Conservation (phyloP, 2,329 filamentous ascomycete genomes). For the Aspergillus sp. region DNA sequence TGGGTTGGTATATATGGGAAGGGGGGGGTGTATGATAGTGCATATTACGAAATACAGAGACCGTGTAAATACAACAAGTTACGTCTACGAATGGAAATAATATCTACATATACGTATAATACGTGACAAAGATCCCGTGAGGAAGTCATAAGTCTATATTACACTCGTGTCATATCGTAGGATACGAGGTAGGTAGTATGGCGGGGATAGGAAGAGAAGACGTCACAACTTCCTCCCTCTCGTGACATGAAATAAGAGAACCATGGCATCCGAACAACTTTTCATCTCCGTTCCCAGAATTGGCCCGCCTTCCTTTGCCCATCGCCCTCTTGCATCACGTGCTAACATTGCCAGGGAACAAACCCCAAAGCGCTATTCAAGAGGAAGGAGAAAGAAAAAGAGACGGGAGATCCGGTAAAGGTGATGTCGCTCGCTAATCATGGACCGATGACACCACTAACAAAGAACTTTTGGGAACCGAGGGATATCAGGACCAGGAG, state of each 20-base stretch:
- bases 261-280: conserved; percentile 27
- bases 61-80: neutral
- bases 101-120: neutral
- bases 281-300: conserved; percentile 25
- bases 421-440: conserved; percentile 37
- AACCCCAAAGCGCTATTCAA: neutral
- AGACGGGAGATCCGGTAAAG: conserved; percentile 17
- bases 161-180: conserved; percentile 27
- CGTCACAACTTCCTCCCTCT: conserved; percentile 29
- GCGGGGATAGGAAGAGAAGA: conserved; percentile 22
- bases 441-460: conserved; percentile 36
- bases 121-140: conserved; percentile 19
- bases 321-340: neutral
- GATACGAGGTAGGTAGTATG: conserved; percentile 23
- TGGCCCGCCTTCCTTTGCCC: conserved; percentile 1
- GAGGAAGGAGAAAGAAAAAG: conserved; percentile 5
- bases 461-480: conserved; percentile 43
- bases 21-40: neutral
- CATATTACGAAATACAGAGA: neutral
- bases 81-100: neutral
- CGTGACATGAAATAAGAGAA: conserved; percentile 16
- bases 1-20: neutral
- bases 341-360: neutral
- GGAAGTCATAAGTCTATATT: conserved; percentile 36
- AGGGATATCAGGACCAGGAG: conserved; percentile 45